These are phyloP conservation scores for Auricularia sp. DNA, from an alignment of 768 basidiomycete species.

Conservation along the genomic window DNA sequence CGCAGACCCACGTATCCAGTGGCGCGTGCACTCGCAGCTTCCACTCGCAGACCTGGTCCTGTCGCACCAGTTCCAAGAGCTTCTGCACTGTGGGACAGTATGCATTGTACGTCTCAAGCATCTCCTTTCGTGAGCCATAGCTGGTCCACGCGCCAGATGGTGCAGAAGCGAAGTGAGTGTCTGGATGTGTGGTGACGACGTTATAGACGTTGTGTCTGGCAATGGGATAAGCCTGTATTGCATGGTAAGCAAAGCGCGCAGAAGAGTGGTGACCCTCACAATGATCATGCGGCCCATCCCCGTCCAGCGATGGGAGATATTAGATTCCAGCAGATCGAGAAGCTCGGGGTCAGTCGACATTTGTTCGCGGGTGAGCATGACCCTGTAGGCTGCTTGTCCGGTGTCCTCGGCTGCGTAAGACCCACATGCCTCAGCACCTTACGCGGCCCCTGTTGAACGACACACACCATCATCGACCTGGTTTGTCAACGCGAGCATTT, in stretches of 20 bases:
- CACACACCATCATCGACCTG: conserved; percentile 18
- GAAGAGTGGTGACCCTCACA: conserved; percentile 7
- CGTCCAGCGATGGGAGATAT: conserved; percentile 27
- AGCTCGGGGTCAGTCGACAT: conserved; percentile 24
- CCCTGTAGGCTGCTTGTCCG: conserved; percentile 31
- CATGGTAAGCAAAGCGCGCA: background rate
- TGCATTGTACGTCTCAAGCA: conserved; percentile 24
- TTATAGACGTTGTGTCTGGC: conserved; percentile 25
- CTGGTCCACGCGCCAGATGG: conserved; percentile 26
- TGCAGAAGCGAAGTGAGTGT: conserved; percentile 23
- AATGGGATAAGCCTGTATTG: conserved; percentile 25
- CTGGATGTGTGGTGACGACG: conserved; percentile 28
- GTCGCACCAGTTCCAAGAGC: conserved; percentile 25
- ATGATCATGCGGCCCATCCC: conserved; percentile 26
- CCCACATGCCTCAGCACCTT: background rate
- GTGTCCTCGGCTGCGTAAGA: conserved; percentile 21
- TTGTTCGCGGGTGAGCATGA: conserved; percentile 22
- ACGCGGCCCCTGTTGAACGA: background rate
- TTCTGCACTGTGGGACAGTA: conserved; percentile 27
- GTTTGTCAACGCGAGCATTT: conserved; percentile 23
- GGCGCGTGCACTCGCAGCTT: conserved; percentile 29
- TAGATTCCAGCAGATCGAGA: conserved; percentile 21
- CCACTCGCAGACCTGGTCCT: conserved; percentile 29
- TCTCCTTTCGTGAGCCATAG: conserved; percentile 22
- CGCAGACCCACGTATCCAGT: conserved; percentile 28